Percentiles rank a stretch among this genome's conserved stretches.
phyloP scores from a whole-genome alignment of 176 grass and related monocot genomes.

The Carex pumila region DNA sequence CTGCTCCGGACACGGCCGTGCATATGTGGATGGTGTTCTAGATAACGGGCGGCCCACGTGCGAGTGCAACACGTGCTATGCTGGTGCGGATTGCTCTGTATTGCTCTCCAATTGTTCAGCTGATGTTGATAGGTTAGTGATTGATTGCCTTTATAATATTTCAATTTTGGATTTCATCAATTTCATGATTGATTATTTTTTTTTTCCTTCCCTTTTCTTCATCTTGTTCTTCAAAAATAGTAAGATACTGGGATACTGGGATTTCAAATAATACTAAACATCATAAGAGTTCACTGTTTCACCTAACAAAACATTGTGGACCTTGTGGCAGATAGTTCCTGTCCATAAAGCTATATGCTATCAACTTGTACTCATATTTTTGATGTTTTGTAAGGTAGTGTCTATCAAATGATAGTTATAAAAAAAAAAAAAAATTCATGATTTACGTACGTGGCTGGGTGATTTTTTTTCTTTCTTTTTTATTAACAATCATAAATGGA shows the following conservation, averaged over 20 bases:
- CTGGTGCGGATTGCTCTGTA: constrained; percentile 52
- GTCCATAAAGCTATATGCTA: no score
- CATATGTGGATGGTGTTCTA: constrained; percentile 36
- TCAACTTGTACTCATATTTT: neutral
- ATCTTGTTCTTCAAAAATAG: neutral
- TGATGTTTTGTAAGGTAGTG: neutral
- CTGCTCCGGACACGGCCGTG: constrained; percentile 68
- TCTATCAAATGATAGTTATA: no score
- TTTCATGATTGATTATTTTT: neutral
- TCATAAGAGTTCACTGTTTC: neutral
- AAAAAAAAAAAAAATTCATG: no score
- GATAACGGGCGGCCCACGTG: constrained; percentile 37
- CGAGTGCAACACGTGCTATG: constrained; percentile 70
- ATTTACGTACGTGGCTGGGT: no score
- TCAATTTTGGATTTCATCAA: neutral
- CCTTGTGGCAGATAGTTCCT: neutral
- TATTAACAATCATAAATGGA: no score
- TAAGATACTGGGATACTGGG: no score
- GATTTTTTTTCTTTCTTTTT: no score
- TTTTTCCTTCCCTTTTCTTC: neutral
- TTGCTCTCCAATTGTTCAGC: constrained; percentile 37
- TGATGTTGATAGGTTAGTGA: constrained; percentile 47
- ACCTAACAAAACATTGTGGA: neutral
- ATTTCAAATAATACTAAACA: neutral
- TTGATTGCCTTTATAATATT: no score